Evolutionary conservation across 2,329 filamentous ascomycete species (phyloP).

Genomic region (Colletotrichum paranaense): DNA sequence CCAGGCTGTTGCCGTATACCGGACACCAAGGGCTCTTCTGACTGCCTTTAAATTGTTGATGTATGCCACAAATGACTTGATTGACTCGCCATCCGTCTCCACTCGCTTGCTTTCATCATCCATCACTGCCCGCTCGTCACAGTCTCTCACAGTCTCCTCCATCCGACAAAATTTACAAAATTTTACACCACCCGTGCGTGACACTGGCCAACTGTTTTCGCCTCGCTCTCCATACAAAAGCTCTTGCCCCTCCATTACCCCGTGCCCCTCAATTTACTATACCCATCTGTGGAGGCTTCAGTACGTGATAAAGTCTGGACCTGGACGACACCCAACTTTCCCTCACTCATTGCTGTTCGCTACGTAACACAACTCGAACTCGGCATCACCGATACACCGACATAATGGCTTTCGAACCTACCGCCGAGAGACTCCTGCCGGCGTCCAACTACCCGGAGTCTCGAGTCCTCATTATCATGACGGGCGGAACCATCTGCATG

Average conservation of each 20-base stretch:
- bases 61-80: constrained; percentile 23
- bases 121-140: constrained; percentile 27
- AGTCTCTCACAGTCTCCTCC: constrained; percentile 17
- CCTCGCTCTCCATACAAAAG: constrained; percentile 30
- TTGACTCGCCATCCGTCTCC: constrained; percentile 35
- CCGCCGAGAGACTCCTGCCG: constrained; percentile 21
- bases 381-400: not conserved
- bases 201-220: constrained; percentile 23
- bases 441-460: constrained; percentile 70
- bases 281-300: constrained; percentile 20
- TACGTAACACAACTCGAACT: not conserved
- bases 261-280: constrained; percentile 30
- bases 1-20: constrained; percentile 8
- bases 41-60: not conserved
- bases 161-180: constrained; percentile 33
- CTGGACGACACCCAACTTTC: not conserved
- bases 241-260: constrained; percentile 31
- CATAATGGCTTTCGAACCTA: constrained; percentile 26
- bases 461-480: constrained; percentile 89
- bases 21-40: constrained; percentile 10
- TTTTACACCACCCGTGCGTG: constrained; percentile 31
- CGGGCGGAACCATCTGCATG: constrained; percentile 93
- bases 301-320: constrained; percentile 21
- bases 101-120: constrained; percentile 35
- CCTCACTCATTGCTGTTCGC: not conserved